phyloP scores from a whole-genome alignment of 306 rosid genomes.

The Rosa rugosa region DNA sequence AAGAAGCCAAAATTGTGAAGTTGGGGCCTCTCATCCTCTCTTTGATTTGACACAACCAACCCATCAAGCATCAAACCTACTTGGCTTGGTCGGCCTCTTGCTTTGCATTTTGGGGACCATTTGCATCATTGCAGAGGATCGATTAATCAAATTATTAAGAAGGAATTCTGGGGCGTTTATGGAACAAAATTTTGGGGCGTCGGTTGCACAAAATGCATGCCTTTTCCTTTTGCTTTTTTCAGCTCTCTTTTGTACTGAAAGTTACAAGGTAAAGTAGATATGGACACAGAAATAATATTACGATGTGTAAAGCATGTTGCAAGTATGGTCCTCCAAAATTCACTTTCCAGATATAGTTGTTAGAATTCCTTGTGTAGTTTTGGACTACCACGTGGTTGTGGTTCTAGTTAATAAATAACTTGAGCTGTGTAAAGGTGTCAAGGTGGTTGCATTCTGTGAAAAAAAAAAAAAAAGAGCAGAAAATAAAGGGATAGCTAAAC shows the following conservation, averaged over 20 bases:
- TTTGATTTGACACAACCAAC: slow-evolving; percentile 47
- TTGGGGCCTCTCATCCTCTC: slow-evolving; percentile 29
- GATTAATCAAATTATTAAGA: neutral
- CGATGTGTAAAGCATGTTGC: neutral
- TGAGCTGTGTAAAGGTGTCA: too few species aligned
- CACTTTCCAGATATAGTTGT: neutral
- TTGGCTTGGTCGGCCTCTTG: slow-evolving; percentile 39
- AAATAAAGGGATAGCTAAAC: too few species aligned
- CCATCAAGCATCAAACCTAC: slow-evolving; percentile 12
- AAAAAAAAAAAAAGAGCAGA: too few species aligned
- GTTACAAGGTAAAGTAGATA: neutral
- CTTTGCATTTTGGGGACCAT: slow-evolving; percentile 15
- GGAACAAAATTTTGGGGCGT: neutral
- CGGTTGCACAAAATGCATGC: neutral
- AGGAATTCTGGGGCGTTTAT: neutral
- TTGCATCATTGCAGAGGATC: neutral
- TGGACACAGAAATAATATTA: neutral
- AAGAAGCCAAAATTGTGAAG: slow-evolving; percentile 56
- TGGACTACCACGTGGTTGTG: too few species aligned
- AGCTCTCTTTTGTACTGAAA: slow-evolving; percentile 1
- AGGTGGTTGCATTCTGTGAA: too few species aligned
- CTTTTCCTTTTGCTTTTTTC: neutral
- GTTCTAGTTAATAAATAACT: too few species aligned
- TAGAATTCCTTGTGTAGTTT: too few species aligned
- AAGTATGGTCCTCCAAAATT: neutral